Conservation (phyloP, 2,329 filamentous ascomycete genomes). For the Phoma sp. region DNA sequence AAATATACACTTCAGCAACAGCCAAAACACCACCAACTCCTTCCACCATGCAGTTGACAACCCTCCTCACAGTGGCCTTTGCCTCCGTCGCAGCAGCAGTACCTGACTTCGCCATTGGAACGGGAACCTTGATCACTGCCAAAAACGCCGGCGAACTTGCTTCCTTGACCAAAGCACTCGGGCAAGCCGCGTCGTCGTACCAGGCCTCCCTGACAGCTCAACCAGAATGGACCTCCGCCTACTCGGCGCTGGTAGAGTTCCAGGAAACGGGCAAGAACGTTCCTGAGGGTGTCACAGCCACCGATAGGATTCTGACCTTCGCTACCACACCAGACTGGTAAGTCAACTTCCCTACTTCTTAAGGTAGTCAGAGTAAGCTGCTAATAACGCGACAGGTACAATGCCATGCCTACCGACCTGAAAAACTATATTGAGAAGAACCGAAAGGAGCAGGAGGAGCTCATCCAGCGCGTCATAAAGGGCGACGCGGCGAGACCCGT, state of each 20-base stretch:
- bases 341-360: neutral
- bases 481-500: conserved; percentile 5
- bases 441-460: conserved; percentile 3
- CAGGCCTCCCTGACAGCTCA: conserved; percentile 9
- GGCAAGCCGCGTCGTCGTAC: neutral
- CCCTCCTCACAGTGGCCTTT: conserved; percentile 1
- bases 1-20: too few relatives aligned
- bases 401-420: conserved; percentile 18
- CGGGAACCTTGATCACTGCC: neutral
- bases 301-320: conserved; percentile 6
- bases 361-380: neutral
- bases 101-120: conserved; percentile 6
- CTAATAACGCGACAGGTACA: conserved; percentile 10
- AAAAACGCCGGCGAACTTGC: neutral
- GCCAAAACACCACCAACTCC: neutral
- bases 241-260: conserved; percentile 4
- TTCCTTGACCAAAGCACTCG: conserved; percentile 7
- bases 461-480: conserved; percentile 5
- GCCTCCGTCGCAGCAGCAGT: conserved; percentile 3
- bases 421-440: conserved; percentile 13
- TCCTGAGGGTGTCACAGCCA: conserved; percentile 16
- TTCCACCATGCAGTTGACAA: conserved; percentile 4
- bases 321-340: conserved; percentile 17
- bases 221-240: conserved; percentile 11
- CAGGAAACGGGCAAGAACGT: conserved; percentile 14